Evolutionary conservation across 176 grass and related monocot genomes (phyloP).

Genomic region (Rhipidocladum racemiflorum): DNA sequence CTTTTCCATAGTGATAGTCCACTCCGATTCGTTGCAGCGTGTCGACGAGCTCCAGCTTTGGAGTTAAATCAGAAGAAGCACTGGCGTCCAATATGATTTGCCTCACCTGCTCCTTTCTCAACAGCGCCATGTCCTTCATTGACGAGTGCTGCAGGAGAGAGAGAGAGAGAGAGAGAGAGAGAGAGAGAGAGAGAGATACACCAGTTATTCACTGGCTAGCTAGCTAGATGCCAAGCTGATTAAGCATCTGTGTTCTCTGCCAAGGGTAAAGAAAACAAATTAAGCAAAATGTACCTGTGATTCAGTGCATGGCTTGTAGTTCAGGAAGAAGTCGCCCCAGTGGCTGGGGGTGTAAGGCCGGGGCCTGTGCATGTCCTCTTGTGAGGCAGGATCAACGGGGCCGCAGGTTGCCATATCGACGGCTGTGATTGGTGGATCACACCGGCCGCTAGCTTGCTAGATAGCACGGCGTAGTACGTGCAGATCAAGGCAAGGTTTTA

Average conservation of each 20-base stretch:
- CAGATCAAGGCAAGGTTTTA: too few relatives aligned
- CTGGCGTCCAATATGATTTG: background rate
- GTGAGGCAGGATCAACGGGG: too few relatives aligned
- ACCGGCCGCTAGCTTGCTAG: too few relatives aligned
- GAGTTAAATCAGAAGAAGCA: background rate
- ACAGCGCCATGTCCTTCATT: background rate
- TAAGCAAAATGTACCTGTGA: background rate
- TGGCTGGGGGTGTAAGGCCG: background rate
- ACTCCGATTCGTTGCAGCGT: constrained; percentile 25
- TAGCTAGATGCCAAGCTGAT: too few relatives aligned
- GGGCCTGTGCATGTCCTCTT: too few relatives aligned
- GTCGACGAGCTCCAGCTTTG: constrained; percentile 37
- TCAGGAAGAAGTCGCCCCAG: constrained; percentile 21
- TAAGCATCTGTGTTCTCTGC: too few relatives aligned
- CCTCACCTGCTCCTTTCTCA: background rate
- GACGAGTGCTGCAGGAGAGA: background rate
- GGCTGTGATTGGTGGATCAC: too few relatives aligned
- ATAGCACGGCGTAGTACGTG: too few relatives aligned
- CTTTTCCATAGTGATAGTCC: constrained; percentile 40
- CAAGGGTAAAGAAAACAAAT: too few relatives aligned
- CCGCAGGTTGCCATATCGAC: too few relatives aligned
- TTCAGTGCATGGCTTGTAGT: background rate
- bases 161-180: too few relatives aligned
- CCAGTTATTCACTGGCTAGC: too few relatives aligned
- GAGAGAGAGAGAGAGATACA: background rate